phyloP scores from a whole-genome alignment of 192 early-diverging fungal genomes.

The Radiomyces spectabilis region DNA sequence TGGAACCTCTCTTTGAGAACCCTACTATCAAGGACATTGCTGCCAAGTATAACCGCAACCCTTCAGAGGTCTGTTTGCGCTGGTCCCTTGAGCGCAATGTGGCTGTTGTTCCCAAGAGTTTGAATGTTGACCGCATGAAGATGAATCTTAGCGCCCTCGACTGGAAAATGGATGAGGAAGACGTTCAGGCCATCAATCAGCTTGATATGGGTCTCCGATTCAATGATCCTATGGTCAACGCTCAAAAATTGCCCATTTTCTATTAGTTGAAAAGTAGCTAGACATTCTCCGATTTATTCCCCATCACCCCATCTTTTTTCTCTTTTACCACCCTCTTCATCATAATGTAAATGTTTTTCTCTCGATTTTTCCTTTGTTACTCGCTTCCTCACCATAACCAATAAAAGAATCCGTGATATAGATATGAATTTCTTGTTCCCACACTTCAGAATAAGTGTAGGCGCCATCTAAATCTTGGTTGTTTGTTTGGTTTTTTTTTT shows the following conservation, averaged over 20 bases:
- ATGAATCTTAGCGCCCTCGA: neutral
- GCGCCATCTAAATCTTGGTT: too few relatives aligned
- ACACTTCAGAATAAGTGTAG: too few relatives aligned
- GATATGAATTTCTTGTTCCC: too few relatives aligned
- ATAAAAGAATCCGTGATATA: too few relatives aligned
- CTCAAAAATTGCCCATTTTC: conserved; percentile 15
- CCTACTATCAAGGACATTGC: conserved; percentile 45
- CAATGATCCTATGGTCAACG: conserved; percentile 12
- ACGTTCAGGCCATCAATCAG: conserved; percentile 7
- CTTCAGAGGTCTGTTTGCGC: conserved; percentile 50
- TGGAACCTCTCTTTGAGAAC: conserved; percentile 38
- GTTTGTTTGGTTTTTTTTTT: too few relatives aligned
- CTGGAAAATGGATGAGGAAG: conserved; percentile 1
- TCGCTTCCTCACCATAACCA: too few relatives aligned
- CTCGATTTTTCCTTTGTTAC: too few relatives aligned
- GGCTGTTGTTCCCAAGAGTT: conserved; percentile 64
- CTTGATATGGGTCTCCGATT: conserved; percentile 14
- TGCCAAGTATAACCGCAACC: conserved; percentile 34
- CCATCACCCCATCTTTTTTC: too few relatives aligned
- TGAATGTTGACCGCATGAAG: conserved; percentile 40
- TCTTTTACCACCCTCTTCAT: too few relatives aligned
- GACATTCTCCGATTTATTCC: too few relatives aligned
- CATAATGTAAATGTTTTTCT: too few relatives aligned
- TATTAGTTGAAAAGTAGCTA: too few relatives aligned
- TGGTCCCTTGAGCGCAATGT: conserved; percentile 61